Base-by-base conservation (phyloP, 805 yeast species). In the Ogataea thermomethanolica region DNA sequence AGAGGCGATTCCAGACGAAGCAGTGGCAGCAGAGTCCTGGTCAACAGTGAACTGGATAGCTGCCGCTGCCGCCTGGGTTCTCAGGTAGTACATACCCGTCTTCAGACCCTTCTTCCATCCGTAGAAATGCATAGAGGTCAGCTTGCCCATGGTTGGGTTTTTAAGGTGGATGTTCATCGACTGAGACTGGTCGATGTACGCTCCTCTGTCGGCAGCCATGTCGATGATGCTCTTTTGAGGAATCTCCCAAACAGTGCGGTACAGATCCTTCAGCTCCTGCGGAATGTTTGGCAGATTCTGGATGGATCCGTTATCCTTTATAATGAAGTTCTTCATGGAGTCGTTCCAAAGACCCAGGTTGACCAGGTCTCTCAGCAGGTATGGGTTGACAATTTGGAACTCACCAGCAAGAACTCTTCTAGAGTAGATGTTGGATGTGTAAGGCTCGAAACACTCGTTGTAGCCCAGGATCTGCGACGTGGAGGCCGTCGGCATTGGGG, bases 21-120 rank as follows among this genome's bases (percentile, higher is more conserved):
- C 69, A 30, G 51, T 34, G 14, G 48, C 45, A 10, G 65, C 68
- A 29, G 63, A 54, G 35, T 64, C 69, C 54, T 70, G 52, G 58
- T 84, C 91, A 43, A 84, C 83, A 13, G 95, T 84, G 67, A 90
- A 93, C 70, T 93, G 96, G 61, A 93, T 93, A 37, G 98, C 96
- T 41, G 96, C 91, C 37, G 96, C 81, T 25, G 98, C 99, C 50
- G 98, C 97, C 74, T 88, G 95, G 8, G 98, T 91, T 71, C 98
- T 84, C 65, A 93, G 72, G 68, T 93, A 93, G 73, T 93, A 93
- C 98, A 93, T 93, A 66, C 99, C 99, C 15, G 99, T 93, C 77
- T 93, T 93, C 64, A 93, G 78, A 47, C 99, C 99, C 72, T 85
- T 88, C 75, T 88, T 87, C 99, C 99, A 93, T 44, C 98, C 99